These are phyloP conservation scores for Ganoderma sinense DNA, from an alignment of 1,284 basidiomycete genomes.

Conservation along the genomic window DNA sequence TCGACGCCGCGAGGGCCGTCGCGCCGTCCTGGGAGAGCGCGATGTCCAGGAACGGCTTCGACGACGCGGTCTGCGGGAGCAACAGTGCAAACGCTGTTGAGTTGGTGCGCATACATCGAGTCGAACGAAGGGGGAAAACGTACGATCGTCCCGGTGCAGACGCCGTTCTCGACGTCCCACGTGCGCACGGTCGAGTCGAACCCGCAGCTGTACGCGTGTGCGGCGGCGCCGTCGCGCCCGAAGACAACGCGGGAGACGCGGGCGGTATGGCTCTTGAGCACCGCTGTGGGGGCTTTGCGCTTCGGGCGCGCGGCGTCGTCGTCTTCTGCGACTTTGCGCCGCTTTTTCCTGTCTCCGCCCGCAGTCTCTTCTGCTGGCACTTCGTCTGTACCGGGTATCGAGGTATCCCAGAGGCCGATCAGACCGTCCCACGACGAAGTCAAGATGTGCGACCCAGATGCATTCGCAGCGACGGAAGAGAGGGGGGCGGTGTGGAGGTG, in stretches of 20 bases:
- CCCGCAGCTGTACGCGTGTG: conserved; percentile 70
- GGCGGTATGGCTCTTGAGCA: conserved; percentile 79
- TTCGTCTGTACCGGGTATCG: conserved; percentile 69
- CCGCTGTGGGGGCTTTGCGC: conserved; percentile 69
- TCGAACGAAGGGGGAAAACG: conserved; percentile 35
- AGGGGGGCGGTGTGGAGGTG: conserved; percentile 39
- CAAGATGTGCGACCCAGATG: conserved; percentile 66
- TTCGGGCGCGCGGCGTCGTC: conserved; percentile 41
- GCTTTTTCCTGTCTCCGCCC: conserved; percentile 60
- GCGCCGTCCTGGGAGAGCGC: conserved; percentile 50
- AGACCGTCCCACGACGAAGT: conserved; percentile 84
- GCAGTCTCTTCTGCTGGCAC: conserved; percentile 44
- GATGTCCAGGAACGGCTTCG: conserved; percentile 76
- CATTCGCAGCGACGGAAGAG: conserved; percentile 68
- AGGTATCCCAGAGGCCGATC: conserved; percentile 81
- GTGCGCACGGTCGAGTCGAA: conserved; percentile 79
- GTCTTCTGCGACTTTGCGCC: conserved; percentile 50
- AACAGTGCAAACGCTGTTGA: background rate
- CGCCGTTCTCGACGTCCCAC: conserved; percentile 77
- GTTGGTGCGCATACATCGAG: background rate
- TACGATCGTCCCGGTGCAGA: conserved; percentile 74
- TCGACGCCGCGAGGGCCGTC: conserved; percentile 65
- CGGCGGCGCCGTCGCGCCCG: conserved; percentile 34
- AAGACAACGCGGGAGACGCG: conserved; percentile 76
- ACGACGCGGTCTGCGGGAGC: conserved; percentile 60